These are phyloP conservation scores for Hypoxylon sp. DNA, from an alignment of 2,329 filamentous ascomycete species.

Conservation along the genomic window DNA sequence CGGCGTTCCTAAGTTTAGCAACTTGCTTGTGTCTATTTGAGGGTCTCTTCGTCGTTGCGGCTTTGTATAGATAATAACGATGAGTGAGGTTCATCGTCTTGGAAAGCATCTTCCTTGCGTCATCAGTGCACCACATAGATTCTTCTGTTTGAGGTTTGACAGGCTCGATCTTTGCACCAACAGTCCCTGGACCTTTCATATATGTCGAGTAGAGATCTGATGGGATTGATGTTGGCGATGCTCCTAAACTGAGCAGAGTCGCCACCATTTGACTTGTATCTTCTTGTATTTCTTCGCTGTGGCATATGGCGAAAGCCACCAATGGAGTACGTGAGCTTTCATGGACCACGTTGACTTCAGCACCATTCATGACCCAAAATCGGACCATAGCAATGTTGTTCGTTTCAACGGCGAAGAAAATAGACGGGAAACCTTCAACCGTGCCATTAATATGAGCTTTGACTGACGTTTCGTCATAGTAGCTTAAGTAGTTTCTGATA, in stretches of 20 bases:
- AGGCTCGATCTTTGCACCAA: constrained; percentile 22
- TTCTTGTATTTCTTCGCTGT: constrained; percentile 13
- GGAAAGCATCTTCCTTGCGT: constrained; percentile 20
- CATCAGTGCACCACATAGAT: constrained; percentile 41
- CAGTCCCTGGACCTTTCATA: constrained; percentile 36
- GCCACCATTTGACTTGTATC: constrained; percentile 22
- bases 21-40: constrained; percentile 1
- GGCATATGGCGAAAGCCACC: constrained; percentile 40
- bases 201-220: constrained; percentile 41
- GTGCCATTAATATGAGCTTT: constrained; percentile 26
- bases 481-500: constrained; percentile 32
- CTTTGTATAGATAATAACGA: constrained; percentile 42
- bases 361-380: constrained; percentile 43
- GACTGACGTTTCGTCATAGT: constrained; percentile 20
- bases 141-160: constrained; percentile 31
- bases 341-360: constrained; percentile 35
- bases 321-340: constrained; percentile 32
- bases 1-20: constrained; percentile 24
- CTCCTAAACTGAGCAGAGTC: constrained; percentile 38
- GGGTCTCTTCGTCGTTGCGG: constrained; percentile 18
- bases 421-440: constrained; percentile 39
- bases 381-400: constrained; percentile 36
- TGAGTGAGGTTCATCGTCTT: constrained; percentile 34
- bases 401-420: constrained; percentile 42
- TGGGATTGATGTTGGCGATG: constrained; percentile 36